phyloP scores from a whole-genome alignment of 192 early-diverging fungal genomes.

The Thamnidium elegans region DNA sequence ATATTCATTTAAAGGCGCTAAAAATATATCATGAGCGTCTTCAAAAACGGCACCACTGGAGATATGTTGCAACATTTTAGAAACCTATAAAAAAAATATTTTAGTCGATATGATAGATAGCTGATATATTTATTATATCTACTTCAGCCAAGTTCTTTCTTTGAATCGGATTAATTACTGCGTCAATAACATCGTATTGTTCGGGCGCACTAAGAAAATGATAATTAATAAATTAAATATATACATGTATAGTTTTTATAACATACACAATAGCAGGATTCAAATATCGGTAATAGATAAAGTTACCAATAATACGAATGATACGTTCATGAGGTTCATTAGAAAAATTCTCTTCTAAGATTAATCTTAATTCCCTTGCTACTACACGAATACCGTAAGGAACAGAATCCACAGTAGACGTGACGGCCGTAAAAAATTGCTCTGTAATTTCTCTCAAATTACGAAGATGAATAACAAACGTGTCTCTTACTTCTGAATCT shows the following conservation, averaged over 20 bases:
- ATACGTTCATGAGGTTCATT: conserved; percentile 77
- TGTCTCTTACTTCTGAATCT: conserved; percentile 79
- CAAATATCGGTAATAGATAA: conserved; percentile 98
- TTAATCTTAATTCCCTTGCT: conserved; percentile 82
- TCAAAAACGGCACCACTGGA: conserved; percentile 67
- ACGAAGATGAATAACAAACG: conserved; percentile 66
- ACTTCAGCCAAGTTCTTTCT: conserved; percentile 95
- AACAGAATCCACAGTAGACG: conserved; percentile 75
- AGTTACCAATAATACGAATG: conserved; percentile 85
- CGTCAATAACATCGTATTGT: conserved; percentile 92
- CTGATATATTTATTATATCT: not conserved
- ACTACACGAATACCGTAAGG: conserved; percentile 97
- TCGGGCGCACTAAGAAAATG: conserved; percentile 79
- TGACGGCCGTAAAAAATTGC: conserved; percentile 80
- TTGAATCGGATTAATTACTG: conserved; percentile 78
- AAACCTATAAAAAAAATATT: conserved; percentile 27
- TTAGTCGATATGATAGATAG: not conserved
- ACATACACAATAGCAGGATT: conserved; percentile 86
- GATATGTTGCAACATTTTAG: conserved; percentile 94
- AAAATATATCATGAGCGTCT: conserved; percentile 11
- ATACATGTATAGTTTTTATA: not conserved
- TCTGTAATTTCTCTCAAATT: conserved; percentile 80
- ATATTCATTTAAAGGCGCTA: conserved; percentile 9
- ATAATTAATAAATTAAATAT: not conserved
- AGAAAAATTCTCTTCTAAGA: conserved; percentile 79